These are phyloP conservation scores for Venustampulla echinocandica DNA, from an alignment of 495 filamentous ascomycete species.

Conservation along the genomic window DNA sequence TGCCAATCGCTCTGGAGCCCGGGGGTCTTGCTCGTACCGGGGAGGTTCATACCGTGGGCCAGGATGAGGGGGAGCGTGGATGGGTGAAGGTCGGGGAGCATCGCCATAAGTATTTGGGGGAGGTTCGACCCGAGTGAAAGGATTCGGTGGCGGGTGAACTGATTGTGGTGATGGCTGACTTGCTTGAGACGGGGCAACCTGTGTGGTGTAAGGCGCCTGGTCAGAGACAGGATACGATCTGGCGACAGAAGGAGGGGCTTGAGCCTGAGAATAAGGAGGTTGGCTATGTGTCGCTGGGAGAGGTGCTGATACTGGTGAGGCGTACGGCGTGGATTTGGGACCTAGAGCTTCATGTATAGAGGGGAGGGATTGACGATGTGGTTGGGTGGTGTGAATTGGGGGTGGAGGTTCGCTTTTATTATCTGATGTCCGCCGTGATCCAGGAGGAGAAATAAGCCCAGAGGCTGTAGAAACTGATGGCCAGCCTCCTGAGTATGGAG, in stretches of 20 bases:
- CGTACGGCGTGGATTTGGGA: slow-evolving; percentile 15
- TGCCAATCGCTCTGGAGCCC: slow-evolving; percentile 10
- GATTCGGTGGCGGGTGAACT: slow-evolving; percentile 14
- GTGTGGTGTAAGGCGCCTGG: slow-evolving; percentile 11
- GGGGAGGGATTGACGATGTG: slow-evolving; percentile 21
- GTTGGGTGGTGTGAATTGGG: slow-evolving; percentile 15
- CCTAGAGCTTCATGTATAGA: slow-evolving; percentile 24
- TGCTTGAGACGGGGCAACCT: slow-evolving; percentile 8
- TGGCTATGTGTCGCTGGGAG: slow-evolving; percentile 12
- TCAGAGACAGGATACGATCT: neutral
- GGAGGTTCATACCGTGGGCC: slow-evolving; percentile 15
- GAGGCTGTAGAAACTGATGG: slow-evolving; percentile 30
- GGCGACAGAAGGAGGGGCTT: slow-evolving; percentile 10
- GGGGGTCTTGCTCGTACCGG: slow-evolving; percentile 17
- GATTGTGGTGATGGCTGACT: slow-evolving; percentile 16
- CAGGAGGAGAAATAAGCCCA: slow-evolving; percentile 23
- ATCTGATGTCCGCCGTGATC: slow-evolving; percentile 23
- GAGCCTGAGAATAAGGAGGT: slow-evolving; percentile 14
- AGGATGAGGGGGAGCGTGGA: slow-evolving; percentile 8
- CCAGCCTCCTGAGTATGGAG: slow-evolving; percentile 42
- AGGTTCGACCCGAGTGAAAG: slow-evolving; percentile 15
- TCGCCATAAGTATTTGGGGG: slow-evolving; percentile 7
- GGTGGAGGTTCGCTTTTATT: slow-evolving; percentile 14
- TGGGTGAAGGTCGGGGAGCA: slow-evolving; percentile 7
- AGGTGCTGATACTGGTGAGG: slow-evolving; percentile 14